Evolutionary conservation across 192 early-diverging fungal species (phyloP).

Genomic region (Backusella morwellensis): DNA sequence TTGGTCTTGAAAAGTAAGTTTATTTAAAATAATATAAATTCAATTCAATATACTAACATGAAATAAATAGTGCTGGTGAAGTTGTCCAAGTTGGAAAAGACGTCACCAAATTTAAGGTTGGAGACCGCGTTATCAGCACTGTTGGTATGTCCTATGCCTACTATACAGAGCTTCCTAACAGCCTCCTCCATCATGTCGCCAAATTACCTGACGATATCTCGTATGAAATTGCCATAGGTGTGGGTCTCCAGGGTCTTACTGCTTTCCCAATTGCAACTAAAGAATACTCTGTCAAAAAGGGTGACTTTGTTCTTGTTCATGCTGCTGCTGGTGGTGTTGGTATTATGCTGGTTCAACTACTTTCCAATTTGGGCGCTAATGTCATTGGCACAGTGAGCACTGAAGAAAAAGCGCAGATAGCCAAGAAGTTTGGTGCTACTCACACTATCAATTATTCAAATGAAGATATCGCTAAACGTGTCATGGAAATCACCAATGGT

Average conservation of each 20-base stretch:
- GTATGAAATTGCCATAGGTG: constrained; percentile 60
- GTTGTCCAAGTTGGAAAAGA: constrained; percentile 74
- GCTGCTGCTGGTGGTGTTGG: constrained; percentile 93
- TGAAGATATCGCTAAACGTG: constrained; percentile 62
- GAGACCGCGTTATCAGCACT: constrained; percentile 82
- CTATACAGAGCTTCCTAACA: constrained; percentile 50
- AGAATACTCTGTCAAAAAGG: constrained; percentile 66
- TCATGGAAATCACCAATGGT: constrained; percentile 70
- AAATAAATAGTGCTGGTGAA: constrained; percentile 55
- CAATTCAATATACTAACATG: neutral
- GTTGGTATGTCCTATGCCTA: constrained; percentile 70
- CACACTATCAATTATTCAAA: constrained; percentile 73
- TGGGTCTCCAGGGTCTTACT: constrained; percentile 81
- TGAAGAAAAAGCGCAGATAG: constrained; percentile 65
- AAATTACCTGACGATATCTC: constrained; percentile 53
- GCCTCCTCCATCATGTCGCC: constrained; percentile 28
- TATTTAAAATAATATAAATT: neutral
- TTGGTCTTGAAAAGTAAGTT: constrained; percentile 72
- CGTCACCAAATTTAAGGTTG: constrained; percentile 61
- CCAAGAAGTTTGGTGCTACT: constrained; percentile 61
- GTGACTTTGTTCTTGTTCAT: constrained; percentile 81
- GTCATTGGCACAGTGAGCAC: constrained; percentile 87
- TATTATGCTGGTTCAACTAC: constrained; percentile 73
- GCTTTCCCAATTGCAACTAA: constrained; percentile 70
- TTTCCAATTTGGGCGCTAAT: constrained; percentile 71